phyloP scores from a whole-genome alignment of 2,329 filamentous ascomycete genomes.

The Rutstroemia sp. region DNA sequence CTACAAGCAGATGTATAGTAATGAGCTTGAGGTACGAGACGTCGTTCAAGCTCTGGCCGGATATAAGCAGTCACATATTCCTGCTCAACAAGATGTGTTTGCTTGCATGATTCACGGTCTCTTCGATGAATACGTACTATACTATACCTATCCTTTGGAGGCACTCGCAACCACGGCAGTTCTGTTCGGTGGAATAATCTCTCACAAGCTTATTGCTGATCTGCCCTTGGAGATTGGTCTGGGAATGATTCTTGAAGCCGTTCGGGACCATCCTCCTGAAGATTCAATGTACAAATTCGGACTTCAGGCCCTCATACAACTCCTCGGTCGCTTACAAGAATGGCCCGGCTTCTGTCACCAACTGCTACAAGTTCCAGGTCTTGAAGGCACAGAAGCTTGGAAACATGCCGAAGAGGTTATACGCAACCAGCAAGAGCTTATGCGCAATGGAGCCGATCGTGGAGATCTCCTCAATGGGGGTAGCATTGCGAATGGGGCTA shows the following conservation, averaged over 20 bases:
- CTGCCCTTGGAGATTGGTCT: constrained; percentile 90
- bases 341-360: constrained; percentile 95
- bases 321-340: constrained; percentile 74
- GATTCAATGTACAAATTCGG: constrained; percentile 98
- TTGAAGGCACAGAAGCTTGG: constrained; percentile 80
- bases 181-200: constrained; percentile 93
- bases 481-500: constrained; percentile 59
- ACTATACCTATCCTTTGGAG: constrained; percentile 91
- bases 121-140: constrained; percentile 95
- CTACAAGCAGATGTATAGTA: constrained; percentile 96
- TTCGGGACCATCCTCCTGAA: constrained; percentile 74
- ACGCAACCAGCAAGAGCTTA: constrained; percentile 55
- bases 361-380: constrained; percentile 70
- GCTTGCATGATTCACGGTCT: constrained; percentile 97
- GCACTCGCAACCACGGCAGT: constrained; percentile 93
- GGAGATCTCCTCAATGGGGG: constrained; percentile 37
- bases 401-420: constrained; percentile 77
- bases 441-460: constrained; percentile 46
- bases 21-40: constrained; percentile 76
- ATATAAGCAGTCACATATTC: constrained; percentile 81
- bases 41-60: constrained; percentile 77
- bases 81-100: constrained; percentile 87
- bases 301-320: constrained; percentile 85
- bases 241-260: constrained; percentile 95
- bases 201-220: constrained; percentile 82